These are phyloP conservation scores for Penicillium decumbens DNA, from an alignment of 2,329 filamentous ascomycete genomes.

Conservation along the genomic window DNA sequence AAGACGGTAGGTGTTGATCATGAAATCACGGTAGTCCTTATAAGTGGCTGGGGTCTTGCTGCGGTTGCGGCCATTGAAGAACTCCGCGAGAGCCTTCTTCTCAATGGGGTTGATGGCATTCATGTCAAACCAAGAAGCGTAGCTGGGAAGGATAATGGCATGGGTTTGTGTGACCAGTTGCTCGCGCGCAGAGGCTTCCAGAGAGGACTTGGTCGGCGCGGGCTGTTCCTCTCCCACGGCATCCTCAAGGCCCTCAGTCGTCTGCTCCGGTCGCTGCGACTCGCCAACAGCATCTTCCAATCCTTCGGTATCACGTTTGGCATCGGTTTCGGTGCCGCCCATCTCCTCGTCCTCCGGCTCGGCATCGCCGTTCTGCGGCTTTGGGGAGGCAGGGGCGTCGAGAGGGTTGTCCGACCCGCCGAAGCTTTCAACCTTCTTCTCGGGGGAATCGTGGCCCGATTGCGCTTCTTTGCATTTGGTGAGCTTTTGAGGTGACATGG, in stretches of 20 bases:
- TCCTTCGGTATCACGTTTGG: slow-evolving; percentile 44
- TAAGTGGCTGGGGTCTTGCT: slow-evolving; percentile 97
- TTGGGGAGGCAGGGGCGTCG: slow-evolving; percentile 63
- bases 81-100: slow-evolving; percentile 90
- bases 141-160: slow-evolving; percentile 92
- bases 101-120: slow-evolving; percentile 84
- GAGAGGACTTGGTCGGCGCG: slow-evolving; percentile 69
- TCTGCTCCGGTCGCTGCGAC: slow-evolving; percentile 44
- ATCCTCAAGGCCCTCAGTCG: slow-evolving; percentile 27
- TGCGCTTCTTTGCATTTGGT: slow-evolving; percentile 27
- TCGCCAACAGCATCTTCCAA: slow-evolving; percentile 47
- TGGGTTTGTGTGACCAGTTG: slow-evolving; percentile 92
- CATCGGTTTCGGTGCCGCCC: slow-evolving; percentile 56
- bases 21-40: slow-evolving; percentile 98
- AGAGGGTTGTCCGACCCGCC: slow-evolving; percentile 59
- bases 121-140: slow-evolving; percentile 99
- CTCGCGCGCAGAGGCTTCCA: slow-evolving; percentile 82
- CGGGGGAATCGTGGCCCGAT: slow-evolving; percentile 31
- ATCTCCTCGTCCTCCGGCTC: slow-evolving; percentile 71
- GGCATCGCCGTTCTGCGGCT: slow-evolving; percentile 56
- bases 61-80: slow-evolving; percentile 96
- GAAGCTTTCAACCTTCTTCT: slow-evolving; percentile 27
- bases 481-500: slow-evolving; percentile 17
- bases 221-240: slow-evolving; percentile 50
- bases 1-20: slow-evolving; percentile 98